These are phyloP conservation scores for Leucosporidium scottii DNA, from an alignment of 768 basidiomycete genomes.

Conservation along the genomic window DNA sequence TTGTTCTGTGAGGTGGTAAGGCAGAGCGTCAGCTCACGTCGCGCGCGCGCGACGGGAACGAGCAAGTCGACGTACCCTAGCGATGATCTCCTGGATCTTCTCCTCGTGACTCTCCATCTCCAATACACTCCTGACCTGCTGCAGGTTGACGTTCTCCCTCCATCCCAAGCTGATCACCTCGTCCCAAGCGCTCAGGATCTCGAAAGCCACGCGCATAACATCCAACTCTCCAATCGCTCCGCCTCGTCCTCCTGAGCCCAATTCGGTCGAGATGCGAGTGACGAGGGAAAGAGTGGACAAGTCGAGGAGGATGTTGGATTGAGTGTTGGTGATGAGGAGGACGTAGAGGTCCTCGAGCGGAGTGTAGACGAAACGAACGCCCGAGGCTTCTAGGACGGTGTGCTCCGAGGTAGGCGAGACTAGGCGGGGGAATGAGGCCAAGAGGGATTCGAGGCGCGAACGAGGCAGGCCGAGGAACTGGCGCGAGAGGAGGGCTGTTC, in stretches of 20 bases:
- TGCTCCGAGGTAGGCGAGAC: slow-evolving; percentile 81
- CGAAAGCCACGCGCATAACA: slow-evolving; percentile 82
- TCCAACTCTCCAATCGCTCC: slow-evolving; percentile 79
- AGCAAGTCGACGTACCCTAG: slow-evolving; percentile 55
- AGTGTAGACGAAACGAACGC: slow-evolving; percentile 38
- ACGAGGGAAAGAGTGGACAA: slow-evolving; percentile 93
- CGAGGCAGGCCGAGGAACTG: slow-evolving; percentile 91
- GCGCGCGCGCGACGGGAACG: neutral
- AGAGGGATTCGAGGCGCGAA: slow-evolving; percentile 85
- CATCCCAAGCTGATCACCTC: slow-evolving; percentile 85
- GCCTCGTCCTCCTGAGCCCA: slow-evolving; percentile 42
- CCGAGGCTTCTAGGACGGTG: slow-evolving; percentile 36
- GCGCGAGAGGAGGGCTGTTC: slow-evolving; percentile 81
- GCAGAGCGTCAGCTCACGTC: neutral
- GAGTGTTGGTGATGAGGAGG: slow-evolving; percentile 94
- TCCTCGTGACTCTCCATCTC: slow-evolving; percentile 52
- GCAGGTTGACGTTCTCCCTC: slow-evolving; percentile 47
- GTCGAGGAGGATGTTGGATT: slow-evolving; percentile 97
- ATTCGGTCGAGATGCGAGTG: slow-evolving; percentile 83
- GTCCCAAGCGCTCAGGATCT: slow-evolving; percentile 89
- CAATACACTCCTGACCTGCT: slow-evolving; percentile 47
- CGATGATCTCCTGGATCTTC: slow-evolving; percentile 92
- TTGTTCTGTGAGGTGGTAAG: slow-evolving; percentile 71
- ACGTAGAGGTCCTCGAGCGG: slow-evolving; percentile 76
- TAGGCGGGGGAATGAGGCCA: slow-evolving; percentile 94